Evolutionary conservation across 2,329 filamentous ascomycete species (phyloP).

Genomic region (Phaeosphaeriaceae sp.): DNA sequence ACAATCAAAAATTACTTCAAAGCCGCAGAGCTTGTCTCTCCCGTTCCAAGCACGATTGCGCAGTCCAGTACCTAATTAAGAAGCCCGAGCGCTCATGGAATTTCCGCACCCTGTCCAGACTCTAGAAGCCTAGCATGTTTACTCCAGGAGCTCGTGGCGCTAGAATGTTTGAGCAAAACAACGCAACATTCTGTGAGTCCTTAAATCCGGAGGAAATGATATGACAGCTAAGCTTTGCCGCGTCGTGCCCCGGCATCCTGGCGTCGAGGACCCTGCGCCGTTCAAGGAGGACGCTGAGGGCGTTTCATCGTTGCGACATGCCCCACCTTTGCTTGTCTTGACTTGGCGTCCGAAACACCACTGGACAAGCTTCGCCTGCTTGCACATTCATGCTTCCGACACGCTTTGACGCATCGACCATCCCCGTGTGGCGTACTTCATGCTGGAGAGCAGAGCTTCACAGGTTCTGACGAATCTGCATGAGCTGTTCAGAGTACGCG

Average conservation of each 20-base stretch:
- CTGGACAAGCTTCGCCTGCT: slow-evolving; percentile 26
- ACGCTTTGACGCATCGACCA: slow-evolving; percentile 15
- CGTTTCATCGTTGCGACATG: slow-evolving; percentile 26
- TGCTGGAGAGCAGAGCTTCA: neutral
- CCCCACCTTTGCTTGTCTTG: slow-evolving; percentile 19
- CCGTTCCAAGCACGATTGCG: neutral
- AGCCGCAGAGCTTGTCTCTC: neutral
- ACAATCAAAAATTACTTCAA: neutral
- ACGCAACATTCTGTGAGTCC: neutral
- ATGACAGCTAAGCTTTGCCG: slow-evolving; percentile 34
- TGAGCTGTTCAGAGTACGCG: neutral
- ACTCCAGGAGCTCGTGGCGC: slow-evolving; percentile 4
- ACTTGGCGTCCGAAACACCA: slow-evolving; percentile 36
- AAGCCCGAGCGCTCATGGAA: neutral
- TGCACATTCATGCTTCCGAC: slow-evolving; percentile 18
- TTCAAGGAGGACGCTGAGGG: slow-evolving; percentile 13
- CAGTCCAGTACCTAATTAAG: neutral
- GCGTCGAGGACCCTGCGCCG: slow-evolving; percentile 11
- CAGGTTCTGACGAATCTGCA: neutral
- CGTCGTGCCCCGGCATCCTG: slow-evolving; percentile 22
- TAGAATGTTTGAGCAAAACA: slow-evolving; percentile 6
- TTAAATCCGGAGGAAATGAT: neutral
- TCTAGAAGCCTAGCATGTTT: slow-evolving; percentile 16
- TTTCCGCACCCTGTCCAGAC: neutral
- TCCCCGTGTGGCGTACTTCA: neutral